Evolutionary conservation across 495 filamentous ascomycete genomes (phyloP).

Genomic region (Friedmanniomyces simplex): DNA sequence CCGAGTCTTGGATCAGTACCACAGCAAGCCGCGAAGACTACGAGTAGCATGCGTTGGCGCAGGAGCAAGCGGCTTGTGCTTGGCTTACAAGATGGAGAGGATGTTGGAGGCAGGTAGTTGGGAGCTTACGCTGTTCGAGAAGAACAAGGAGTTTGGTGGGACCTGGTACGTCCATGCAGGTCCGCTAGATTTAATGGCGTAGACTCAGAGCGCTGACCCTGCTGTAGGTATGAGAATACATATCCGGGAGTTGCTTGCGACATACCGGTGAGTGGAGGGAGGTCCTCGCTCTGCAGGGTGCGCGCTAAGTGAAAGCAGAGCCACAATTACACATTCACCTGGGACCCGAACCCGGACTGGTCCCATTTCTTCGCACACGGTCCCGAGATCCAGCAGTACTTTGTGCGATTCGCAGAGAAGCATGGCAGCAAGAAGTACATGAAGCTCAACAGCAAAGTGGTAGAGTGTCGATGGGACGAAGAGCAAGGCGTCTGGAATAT

Average conservation of each 20-base stretch:
- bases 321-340: constrained; percentile 24
- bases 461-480: constrained; percentile 19
- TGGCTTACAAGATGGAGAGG: constrained; percentile 31
- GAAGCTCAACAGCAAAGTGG: constrained; percentile 22
- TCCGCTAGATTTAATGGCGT: background rate
- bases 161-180: constrained; percentile 39
- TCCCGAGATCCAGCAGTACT: constrained; percentile 25
- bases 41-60: constrained; percentile 27
- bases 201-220: background rate
- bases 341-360: constrained; percentile 27
- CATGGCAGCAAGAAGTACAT: constrained; percentile 27
- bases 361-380: constrained; percentile 24
- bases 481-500: constrained; percentile 24
- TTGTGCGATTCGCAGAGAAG: constrained; percentile 21
- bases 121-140: constrained; percentile 49
- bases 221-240: constrained; percentile 4
- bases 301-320: background rate
- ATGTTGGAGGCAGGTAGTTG: constrained; percentile 30
- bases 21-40: constrained; percentile 24
- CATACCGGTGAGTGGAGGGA: constrained; percentile 21
- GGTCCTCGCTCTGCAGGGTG: background rate
- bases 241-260: constrained; percentile 22
- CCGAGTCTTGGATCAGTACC: constrained; percentile 26
- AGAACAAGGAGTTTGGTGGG: constrained; percentile 60
- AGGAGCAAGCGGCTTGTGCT: constrained; percentile 25